A percentile compares a stretch with the other conserved stretches of the same genome.
Evolutionary conservation across 257 asterid genomes (phyloP).

Genomic region (Paraleonurus japonicus): DNA sequence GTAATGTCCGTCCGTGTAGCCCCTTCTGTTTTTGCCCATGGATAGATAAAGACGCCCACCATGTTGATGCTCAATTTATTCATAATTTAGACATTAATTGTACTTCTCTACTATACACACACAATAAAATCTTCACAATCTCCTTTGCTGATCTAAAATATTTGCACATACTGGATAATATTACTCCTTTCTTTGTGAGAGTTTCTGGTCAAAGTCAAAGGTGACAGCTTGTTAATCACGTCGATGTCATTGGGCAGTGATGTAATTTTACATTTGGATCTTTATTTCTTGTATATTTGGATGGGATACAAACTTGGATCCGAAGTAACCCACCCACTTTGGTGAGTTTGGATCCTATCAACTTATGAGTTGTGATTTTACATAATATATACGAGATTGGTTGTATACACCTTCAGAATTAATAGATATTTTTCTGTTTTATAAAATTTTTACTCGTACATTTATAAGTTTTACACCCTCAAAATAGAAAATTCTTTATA

Average conservation of each 20-base stretch:
- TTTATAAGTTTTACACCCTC: too few species aligned
- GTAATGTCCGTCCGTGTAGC: not conserved
- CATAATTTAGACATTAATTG: not conserved
- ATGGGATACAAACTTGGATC: too few species aligned
- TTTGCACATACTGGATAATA: not conserved
- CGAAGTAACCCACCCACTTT: too few species aligned
- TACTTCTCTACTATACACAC: not conserved
- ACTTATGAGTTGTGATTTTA: too few species aligned
- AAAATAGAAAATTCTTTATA: too few species aligned
- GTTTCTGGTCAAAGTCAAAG: not conserved
- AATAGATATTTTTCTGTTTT: too few species aligned
- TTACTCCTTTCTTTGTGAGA: not conserved
- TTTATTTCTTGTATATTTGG: not conserved
- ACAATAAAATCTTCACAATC: not conserved
- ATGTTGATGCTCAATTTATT: not conserved
- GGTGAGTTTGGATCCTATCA: too few species aligned
- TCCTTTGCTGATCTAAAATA: not conserved
- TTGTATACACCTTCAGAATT: too few species aligned
- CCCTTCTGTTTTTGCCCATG: not conserved
- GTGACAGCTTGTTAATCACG: too few species aligned
- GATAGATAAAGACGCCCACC: not conserved
- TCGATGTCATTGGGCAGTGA: not conserved
- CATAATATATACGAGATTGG: too few species aligned
- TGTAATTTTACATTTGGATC: not conserved
- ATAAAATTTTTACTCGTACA: too few species aligned